Evolutionary conservation across 495 filamentous ascomycete species (phyloP), one percentile per base, ranked within the genome.

Genomic region (Mytilinidion resinicola): DNA sequence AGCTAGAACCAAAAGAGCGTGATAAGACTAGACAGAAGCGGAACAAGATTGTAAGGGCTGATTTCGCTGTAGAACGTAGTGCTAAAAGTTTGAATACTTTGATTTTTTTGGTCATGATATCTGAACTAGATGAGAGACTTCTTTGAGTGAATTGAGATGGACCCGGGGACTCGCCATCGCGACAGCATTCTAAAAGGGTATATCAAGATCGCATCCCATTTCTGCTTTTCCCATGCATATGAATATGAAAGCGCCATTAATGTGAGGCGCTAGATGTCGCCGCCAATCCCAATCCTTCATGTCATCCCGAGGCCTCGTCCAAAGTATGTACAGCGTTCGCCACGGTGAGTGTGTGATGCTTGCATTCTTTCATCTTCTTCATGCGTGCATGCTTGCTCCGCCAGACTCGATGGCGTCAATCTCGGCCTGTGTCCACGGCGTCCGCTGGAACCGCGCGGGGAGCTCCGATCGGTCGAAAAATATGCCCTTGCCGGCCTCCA

Each of bases 401-500:
- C 90, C 95, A 33, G 86, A 87, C 81, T 96, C 91, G 55, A 98
- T 80, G 35, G 91, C 91, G 70, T 97, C 95, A 57, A 98, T 98
- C 79, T 98, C 93, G 44, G 84, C 85, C 64, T 84, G 69, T 25
- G 77, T 85, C 72, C 89, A 85, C 15, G 83, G 78, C 12, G 80
- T 75, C 53, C 92, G 79, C 65, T 86, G 82, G 78, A 96, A 98
- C 60, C 91, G 82, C 53, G 74, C 61, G 25, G 95, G 93, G 11
- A 98, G 82, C 72, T 98, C 85, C 60, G 82, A 84, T 55, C 91
- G 87, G 75, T 97, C 93, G 69, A 95, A 96, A 71, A 79, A 89
- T 71, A 87, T 76, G 51, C 92, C 93, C 63, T 81, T 76, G 41
- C 79, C 74, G 44, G 91, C 82, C 60, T 78, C 70, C 53, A 97